A percentile compares a stretch with the other conserved stretches of the same genome.
Conservation (phyloP, 2,329 filamentous ascomycete genomes). For the Aspergillus carbonarius region DNA sequence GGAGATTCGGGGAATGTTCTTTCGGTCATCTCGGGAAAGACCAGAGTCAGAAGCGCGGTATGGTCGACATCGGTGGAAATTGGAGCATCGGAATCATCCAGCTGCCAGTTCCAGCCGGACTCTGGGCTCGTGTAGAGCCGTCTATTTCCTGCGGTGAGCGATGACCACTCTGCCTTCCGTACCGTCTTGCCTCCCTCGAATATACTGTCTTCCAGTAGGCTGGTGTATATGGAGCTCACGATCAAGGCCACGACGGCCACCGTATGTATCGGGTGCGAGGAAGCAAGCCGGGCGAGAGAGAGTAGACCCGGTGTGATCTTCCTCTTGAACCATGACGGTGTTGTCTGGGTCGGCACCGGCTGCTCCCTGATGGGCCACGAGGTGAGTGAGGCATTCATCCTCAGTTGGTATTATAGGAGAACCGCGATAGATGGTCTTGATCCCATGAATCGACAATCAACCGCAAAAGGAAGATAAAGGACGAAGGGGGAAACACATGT, state of each 20-base stretch:
- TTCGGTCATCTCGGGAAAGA: constrained; percentile 38
- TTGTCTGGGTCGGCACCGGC: neutral
- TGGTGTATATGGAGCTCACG: neutral
- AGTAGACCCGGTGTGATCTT: neutral
- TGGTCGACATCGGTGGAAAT: neutral
- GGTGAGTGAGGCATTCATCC: neutral
- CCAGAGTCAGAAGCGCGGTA: constrained; percentile 37
- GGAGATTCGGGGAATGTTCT: neutral
- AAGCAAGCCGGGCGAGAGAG: neutral
- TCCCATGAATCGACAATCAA: no score
- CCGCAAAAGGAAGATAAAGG: neutral
- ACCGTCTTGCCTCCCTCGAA: neutral
- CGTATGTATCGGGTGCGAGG: neutral
- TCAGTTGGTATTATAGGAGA: neutral
- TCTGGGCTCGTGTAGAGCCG: neutral
- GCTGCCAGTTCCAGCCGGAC: constrained; percentile 82
- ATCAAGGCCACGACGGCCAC: neutral
- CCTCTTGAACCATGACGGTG: neutral
- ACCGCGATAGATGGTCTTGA: no score
- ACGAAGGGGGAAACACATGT: no score
- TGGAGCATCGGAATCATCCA: constrained; percentile 53
- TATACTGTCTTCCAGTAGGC: neutral
- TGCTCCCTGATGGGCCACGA: neutral
- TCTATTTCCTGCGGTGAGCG: neutral
- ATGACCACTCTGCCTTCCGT: neutral